Conservation (phyloP, 768 basidiomycete genomes). For the Krasilnikovozyma curviuscula region DNA sequence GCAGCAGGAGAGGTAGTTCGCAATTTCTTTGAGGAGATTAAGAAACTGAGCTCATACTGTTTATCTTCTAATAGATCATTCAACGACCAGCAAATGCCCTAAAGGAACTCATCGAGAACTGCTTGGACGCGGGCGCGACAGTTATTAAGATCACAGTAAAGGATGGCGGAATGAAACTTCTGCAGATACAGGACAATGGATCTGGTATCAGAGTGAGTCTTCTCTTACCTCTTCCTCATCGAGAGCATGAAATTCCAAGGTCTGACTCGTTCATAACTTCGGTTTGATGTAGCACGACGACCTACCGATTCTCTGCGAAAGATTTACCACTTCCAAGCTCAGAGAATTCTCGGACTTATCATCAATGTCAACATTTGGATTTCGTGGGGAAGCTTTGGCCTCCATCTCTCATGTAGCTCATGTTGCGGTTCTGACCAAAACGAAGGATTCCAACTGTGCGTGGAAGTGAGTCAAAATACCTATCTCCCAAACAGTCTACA, state of each 20-base stretch:
- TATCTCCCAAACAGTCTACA: not conserved
- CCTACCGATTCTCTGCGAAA: constrained; percentile 71
- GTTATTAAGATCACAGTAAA: constrained; percentile 73
- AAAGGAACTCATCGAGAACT: constrained; percentile 88
- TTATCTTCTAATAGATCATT: constrained; percentile 43
- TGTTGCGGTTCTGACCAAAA: constrained; percentile 78
- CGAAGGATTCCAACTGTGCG: constrained; percentile 56
- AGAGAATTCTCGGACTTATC: constrained; percentile 67
- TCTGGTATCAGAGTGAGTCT: constrained; percentile 67
- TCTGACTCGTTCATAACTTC: not conserved
- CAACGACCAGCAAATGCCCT: constrained; percentile 82
- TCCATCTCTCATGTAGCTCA: constrained; percentile 88
- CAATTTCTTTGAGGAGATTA: not conserved
- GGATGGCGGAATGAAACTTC: constrained; percentile 83
- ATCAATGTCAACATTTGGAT: constrained; percentile 76
- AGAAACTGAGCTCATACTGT: not conserved
- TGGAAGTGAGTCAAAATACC: constrained; percentile 57
- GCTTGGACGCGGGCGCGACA: constrained; percentile 79
- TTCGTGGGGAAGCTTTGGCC: constrained; percentile 89
- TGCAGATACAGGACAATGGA: constrained; percentile 94
- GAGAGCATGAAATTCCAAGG: not conserved
- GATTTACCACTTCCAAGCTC: constrained; percentile 90
- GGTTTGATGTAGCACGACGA: constrained; percentile 51
- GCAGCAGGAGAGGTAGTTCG: constrained; percentile 41
- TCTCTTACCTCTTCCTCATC: not conserved